Percentiles rank a stretch among this genome's conserved stretches.
phyloP scores from a whole-genome alignment of 345 rosid genomes.

The Hevea brasiliensis region DNA sequence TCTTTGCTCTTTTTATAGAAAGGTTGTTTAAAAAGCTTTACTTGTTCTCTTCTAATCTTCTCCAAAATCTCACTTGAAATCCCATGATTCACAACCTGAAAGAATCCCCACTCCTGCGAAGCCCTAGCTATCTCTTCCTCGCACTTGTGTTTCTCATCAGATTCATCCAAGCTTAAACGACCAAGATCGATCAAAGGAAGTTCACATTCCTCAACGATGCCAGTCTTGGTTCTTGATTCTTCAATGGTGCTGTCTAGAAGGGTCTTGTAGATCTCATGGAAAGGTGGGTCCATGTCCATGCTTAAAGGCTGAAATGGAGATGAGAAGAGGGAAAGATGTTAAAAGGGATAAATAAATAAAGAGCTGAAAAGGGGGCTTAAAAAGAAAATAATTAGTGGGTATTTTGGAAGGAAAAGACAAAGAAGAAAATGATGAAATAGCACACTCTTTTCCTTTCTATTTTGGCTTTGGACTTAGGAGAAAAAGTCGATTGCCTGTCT shows the following conservation, averaged over 20 bases:
- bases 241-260: slow-evolving; percentile 36
- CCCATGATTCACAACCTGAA: slow-evolving; percentile 89
- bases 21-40: slow-evolving; percentile 68
- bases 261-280: slow-evolving; percentile 60
- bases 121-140: slow-evolving; percentile 71
- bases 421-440: background rate
- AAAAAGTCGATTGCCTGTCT: slow-evolving; percentile 34
- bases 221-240: slow-evolving; percentile 12
- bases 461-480: slow-evolving; percentile 27
- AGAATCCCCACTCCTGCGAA: slow-evolving; percentile 87
- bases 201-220: slow-evolving; percentile 59
- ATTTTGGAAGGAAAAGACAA: slow-evolving; percentile 17
- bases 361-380: background rate
- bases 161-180: slow-evolving; percentile 23
- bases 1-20: slow-evolving; percentile 59
- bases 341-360: background rate
- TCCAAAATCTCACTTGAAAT: slow-evolving; percentile 67
- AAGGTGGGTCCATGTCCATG: slow-evolving; percentile 73
- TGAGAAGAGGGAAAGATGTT: background rate
- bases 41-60: slow-evolving; percentile 66
- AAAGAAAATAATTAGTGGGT: background rate
- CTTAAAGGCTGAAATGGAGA: slow-evolving; percentile 25
- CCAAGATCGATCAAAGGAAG: slow-evolving; percentile 75
- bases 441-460: background rate
- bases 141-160: slow-evolving; percentile 47